These are phyloP conservation scores for Fragaria vesca DNA, from an alignment of 306 rosid genomes.

Conservation along the genomic window DNA sequence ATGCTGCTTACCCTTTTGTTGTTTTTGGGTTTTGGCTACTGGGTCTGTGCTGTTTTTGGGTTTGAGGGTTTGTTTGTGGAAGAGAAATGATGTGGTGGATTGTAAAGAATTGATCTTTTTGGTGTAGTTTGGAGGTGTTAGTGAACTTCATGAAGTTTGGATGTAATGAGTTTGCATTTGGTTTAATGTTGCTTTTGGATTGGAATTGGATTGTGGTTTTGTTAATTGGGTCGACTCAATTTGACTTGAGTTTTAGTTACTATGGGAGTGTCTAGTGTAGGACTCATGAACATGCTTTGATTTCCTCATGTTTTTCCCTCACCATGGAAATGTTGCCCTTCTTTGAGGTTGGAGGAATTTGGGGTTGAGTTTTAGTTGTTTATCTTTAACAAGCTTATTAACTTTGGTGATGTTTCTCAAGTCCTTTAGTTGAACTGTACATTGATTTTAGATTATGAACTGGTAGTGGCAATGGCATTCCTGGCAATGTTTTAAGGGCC, in stretches of 20 bases:
- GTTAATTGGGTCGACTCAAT: not conserved
- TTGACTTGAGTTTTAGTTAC: not conserved
- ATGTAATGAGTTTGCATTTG: not conserved
- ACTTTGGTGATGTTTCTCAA: not conserved
- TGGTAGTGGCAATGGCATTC: not conserved
- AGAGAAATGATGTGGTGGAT: not conserved
- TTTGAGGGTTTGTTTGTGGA: not conserved
- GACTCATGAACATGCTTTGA: not conserved
- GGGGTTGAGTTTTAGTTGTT: not conserved
- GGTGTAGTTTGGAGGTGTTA: slow-evolving; percentile 7
- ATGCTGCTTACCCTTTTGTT: slow-evolving; percentile 23
- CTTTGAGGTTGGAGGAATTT: not conserved
- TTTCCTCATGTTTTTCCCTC: not conserved
- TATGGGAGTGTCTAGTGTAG: not conserved
- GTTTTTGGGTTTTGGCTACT: slow-evolving; percentile 16
- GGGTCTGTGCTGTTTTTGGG: slow-evolving; percentile 28
- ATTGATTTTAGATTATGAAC: not conserved
- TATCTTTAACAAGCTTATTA: not conserved
- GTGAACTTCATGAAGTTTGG: not conserved
- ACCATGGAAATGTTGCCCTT: not conserved
- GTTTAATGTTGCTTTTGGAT: not conserved
- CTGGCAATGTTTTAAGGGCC: not conserved
- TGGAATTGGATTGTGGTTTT: slow-evolving; percentile 11
- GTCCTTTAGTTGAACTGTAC: not conserved
- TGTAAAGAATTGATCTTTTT: not conserved